Evolutionary conservation across 331 rosid species (phyloP).

Genomic region (Quercus phellos): DNA sequence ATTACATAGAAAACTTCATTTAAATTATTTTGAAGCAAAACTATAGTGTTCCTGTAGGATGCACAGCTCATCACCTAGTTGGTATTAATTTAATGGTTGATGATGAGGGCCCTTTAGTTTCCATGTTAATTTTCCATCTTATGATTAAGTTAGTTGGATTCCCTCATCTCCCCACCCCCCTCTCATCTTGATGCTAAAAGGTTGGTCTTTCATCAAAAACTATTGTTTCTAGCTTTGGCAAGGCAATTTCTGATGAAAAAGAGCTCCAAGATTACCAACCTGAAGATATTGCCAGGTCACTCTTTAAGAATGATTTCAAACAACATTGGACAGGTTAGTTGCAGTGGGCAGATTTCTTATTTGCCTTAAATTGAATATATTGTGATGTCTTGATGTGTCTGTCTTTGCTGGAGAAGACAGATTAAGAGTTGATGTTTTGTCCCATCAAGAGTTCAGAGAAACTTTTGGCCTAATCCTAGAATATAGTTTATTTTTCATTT

Average conservation of each 20-base stretch:
- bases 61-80: too few species aligned
- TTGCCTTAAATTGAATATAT: slow-evolving; percentile 10
- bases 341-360: neutral
- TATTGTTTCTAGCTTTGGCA: slow-evolving; percentile 96
- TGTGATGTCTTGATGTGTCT: neutral
- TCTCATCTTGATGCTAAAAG: neutral
- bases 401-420: neutral
- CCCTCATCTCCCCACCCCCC: neutral
- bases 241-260: slow-evolving; percentile 71
- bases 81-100: neutral
- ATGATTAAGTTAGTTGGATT: neutral
- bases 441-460: neutral
- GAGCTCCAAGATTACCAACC: slow-evolving; percentile 69
- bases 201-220: slow-evolving; percentile 2
- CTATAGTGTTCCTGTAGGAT: too few species aligned
- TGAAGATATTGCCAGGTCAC: slow-evolving; percentile 88
- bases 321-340: slow-evolving; percentile 85
- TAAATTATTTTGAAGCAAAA: too few species aligned
- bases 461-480: neutral
- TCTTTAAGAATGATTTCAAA: slow-evolving; percentile 86
- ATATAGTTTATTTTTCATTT: neutral
- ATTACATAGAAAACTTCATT: too few species aligned
- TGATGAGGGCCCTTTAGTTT: neutral
- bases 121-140: neutral
- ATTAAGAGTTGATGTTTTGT: neutral